Conservation (phyloP, 192 early-diverging fungal genomes). For the Funneliformis mosseae region DNA sequence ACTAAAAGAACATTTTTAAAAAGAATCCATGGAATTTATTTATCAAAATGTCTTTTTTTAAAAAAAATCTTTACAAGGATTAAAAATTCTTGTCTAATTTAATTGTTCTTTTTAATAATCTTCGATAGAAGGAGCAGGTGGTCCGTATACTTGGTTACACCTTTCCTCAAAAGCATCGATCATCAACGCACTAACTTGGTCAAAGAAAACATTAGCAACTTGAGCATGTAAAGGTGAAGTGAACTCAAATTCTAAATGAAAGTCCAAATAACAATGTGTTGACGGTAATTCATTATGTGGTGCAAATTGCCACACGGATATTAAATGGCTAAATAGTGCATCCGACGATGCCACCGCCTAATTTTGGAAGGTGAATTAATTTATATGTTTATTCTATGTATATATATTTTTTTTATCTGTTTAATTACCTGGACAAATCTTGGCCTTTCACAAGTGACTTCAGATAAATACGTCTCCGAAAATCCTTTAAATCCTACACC, state of each 20-base stretch:
- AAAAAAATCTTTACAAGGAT: no score
- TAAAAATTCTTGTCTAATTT: no score
- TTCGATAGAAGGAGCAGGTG: not conserved
- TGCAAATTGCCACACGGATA: constrained; percentile 67
- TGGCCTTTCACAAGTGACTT: constrained; percentile 67
- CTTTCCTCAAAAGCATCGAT: constrained; percentile 68
- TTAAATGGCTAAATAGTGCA: constrained; percentile 65
- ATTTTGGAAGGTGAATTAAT: not conserved
- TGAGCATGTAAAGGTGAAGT: constrained; percentile 77
- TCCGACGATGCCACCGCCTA: constrained; percentile 63
- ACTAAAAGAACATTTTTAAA: no score
- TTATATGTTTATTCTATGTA: not conserved
- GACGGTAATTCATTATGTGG: constrained; percentile 49
- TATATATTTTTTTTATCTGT: constrained; percentile 28
- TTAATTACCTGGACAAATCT: constrained; percentile 62
- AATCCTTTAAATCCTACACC: constrained; percentile 79
- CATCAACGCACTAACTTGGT: constrained; percentile 74
- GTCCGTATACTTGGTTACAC: constrained; percentile 55
- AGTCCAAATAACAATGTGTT: constrained; percentile 66
- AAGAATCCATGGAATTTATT: no score
- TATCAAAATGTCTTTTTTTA: no score
- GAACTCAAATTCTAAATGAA: constrained; percentile 83
- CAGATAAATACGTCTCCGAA: constrained; percentile 77
- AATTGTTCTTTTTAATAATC: not conserved
- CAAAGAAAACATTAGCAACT: constrained; percentile 76